These are phyloP conservation scores for Leptodontidium sp. DNA, from an alignment of 2,329 filamentous ascomycete species.

Conservation along the genomic window DNA sequence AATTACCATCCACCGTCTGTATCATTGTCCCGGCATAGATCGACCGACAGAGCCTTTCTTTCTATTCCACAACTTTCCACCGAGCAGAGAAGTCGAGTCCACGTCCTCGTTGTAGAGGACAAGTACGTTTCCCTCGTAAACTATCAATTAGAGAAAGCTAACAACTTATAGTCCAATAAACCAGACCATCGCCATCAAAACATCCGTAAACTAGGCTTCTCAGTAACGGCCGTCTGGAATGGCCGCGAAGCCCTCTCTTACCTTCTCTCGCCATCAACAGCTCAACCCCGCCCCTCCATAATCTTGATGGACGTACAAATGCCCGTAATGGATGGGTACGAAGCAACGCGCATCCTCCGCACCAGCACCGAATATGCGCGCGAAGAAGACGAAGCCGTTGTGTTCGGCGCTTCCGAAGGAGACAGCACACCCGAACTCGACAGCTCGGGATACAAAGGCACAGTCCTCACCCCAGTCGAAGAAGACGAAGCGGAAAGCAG, in stretches of 20 bases:
- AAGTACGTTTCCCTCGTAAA: constrained; percentile 32
- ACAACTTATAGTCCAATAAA: constrained; percentile 39
- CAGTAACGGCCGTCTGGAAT: constrained; percentile 40
- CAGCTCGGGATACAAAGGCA: not conserved
- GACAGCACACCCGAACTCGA: not conserved
- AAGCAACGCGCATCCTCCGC: constrained; percentile 56
- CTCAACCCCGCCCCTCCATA: constrained; percentile 36
- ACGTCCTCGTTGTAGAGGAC: constrained; percentile 41
- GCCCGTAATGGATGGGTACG: constrained; percentile 61
- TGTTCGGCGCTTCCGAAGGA: not conserved
- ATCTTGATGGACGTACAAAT: constrained; percentile 59
- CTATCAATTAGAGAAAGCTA: not conserved
- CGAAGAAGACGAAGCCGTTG: constrained; percentile 9
- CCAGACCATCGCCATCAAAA: constrained; percentile 40
- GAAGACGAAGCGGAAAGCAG: not conserved
- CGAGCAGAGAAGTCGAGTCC: constrained; percentile 33
- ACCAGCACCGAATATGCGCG: constrained; percentile 37
- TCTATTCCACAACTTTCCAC: not conserved
- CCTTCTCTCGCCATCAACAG: constrained; percentile 30
- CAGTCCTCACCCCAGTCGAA: not conserved
- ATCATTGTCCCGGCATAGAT: constrained; percentile 6
- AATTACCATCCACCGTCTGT: constrained; percentile 14
- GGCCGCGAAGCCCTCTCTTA: constrained; percentile 42
- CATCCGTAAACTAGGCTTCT: constrained; percentile 40
- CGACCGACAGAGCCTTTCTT: not conserved